phyloP scores from a whole-genome alignment of 2,329 filamentous ascomycete species.

The Trichoderma pleuroti region DNA sequence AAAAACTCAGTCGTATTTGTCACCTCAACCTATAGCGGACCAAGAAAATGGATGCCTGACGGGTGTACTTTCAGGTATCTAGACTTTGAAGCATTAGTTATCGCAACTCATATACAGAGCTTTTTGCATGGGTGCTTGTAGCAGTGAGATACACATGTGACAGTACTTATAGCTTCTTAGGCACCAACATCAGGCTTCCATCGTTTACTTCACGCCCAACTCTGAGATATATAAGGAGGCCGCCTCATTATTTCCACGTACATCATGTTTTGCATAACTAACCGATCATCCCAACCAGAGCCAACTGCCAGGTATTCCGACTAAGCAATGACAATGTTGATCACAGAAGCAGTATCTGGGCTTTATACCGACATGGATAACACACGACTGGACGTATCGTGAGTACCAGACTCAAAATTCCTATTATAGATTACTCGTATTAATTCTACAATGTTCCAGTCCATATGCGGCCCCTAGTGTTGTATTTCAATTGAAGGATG shows the following conservation, averaged over 20 bases:
- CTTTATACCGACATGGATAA: not conserved
- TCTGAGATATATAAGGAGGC: not conserved
- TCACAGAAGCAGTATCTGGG: not conserved
- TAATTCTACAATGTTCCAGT: not conserved
- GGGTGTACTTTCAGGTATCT: not conserved
- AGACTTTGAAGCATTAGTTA: not conserved
- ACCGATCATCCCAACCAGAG: not conserved
- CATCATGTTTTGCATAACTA: not conserved
- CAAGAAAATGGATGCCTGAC: not conserved
- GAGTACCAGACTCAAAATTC: not conserved
- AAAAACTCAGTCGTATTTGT: not conserved
- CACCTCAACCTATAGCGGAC: not conserved
- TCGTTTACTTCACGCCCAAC: not conserved
- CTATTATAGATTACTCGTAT: not conserved
- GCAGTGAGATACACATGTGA: not conserved
- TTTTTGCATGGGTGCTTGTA: not conserved
- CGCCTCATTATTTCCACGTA: not conserved
- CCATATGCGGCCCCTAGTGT: conserved; percentile 4
- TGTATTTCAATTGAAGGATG: not conserved
- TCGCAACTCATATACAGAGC: not conserved
- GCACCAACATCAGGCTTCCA: not conserved
- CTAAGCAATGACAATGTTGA: not conserved
- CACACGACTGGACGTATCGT: not conserved
- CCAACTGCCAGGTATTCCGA: not conserved
- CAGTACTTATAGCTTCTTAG: not conserved